phyloP scores from a whole-genome alignment of 176 grass and related monocot species.

The Hordeum vulgare region MorexV3_pseudomolecules_assembly NC_058522.1:497156469-497156968 shows the following conservation, averaged over 20 bases:
- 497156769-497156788: constrained; percentile 66
- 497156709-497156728: constrained; percentile 80
- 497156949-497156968: constrained; percentile 57
- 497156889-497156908: constrained; percentile 89
- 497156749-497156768: constrained; percentile 68
- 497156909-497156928: constrained; percentile 63
- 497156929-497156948: constrained; percentile 86
- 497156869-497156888: constrained; percentile 80
- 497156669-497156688: constrained; percentile 69
- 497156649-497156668: constrained; percentile 84
- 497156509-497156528: constrained; percentile 82
- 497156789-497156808: constrained; percentile 74
- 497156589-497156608: constrained; percentile 64
- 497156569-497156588: constrained; percentile 69
- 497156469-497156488: constrained; percentile 79
- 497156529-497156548: constrained; percentile 87
- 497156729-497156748: constrained; percentile 69
- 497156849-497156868: constrained; percentile 86
- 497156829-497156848: constrained; percentile 84
- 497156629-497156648: constrained; percentile 66
- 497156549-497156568: constrained; percentile 89
- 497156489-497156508: constrained; percentile 95
- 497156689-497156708: constrained; percentile 60
- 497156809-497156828: constrained; percentile 62
- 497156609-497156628: constrained; percentile 19